phyloP scores from a whole-genome alignment of 257 asterid genomes.

The Paulownia fortunei region DNA sequence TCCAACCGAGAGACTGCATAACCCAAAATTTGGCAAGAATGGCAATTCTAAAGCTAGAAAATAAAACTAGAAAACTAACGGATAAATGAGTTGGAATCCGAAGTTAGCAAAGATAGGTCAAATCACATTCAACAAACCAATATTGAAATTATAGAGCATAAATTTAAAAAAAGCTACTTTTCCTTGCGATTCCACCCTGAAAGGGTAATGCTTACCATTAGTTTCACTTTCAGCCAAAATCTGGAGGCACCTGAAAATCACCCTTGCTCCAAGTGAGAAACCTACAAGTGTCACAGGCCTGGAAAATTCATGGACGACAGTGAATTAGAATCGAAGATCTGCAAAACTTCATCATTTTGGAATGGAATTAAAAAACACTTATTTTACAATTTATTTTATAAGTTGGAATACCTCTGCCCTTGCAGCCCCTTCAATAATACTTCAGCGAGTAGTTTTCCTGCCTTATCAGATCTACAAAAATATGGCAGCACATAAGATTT shows the following conservation, averaged over 20 bases:
- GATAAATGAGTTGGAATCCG: not conserved
- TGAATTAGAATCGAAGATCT: conserved; percentile 24
- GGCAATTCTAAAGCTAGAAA: too few relatives aligned
- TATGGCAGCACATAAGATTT: conserved; percentile 26
- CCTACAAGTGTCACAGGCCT: conserved; percentile 99
- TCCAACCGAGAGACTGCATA: too few relatives aligned
- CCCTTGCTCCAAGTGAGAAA: conserved; percentile 97
- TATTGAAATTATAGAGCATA: not conserved
- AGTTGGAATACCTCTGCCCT: conserved; percentile 70
- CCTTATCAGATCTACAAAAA: conserved; percentile 81
- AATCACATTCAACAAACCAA: conserved; percentile 7
- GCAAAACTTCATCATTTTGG: conserved; percentile 3
- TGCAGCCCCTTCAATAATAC: conserved; percentile 85
- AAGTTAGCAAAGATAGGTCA: conserved; percentile 1
- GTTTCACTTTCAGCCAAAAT: conserved; percentile 66
- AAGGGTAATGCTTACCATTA: conserved; percentile 48
- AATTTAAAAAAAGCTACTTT: not conserved
- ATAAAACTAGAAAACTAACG: conserved; percentile 1
- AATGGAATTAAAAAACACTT: conserved; percentile 17
- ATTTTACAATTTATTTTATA: not conserved
- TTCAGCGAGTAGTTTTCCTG: conserved; percentile 90
- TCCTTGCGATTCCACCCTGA: conserved; percentile 4
- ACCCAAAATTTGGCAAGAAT: too few relatives aligned
- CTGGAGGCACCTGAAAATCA: conserved; percentile 91
- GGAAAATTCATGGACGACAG: conserved; percentile 41